Conservation (phyloP, 2,329 filamentous ascomycete genomes). For the Cladophialophora psammophila region DNA sequence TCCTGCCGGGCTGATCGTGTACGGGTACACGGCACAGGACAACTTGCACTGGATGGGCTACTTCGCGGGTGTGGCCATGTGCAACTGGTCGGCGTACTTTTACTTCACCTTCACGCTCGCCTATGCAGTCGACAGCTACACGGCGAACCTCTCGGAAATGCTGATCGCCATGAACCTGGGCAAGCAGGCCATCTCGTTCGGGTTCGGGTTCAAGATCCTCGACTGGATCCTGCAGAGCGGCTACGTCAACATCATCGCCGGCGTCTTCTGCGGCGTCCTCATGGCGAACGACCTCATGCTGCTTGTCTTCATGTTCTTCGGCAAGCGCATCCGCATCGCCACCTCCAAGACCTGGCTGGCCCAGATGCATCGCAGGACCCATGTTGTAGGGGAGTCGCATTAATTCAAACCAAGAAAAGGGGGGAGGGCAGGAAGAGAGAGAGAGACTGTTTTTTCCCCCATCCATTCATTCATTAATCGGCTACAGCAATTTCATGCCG, state of each 20-base stretch:
- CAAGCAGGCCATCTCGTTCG: constrained; percentile 64
- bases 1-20: constrained; percentile 45
- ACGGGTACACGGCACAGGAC: constrained; percentile 45
- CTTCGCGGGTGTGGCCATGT: constrained; percentile 59
- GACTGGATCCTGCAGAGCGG: constrained; percentile 60
- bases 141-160: constrained; percentile 67
- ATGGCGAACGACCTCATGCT: constrained; percentile 59
- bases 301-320: constrained; percentile 59
- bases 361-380: constrained; percentile 51
- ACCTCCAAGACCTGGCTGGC: constrained; percentile 59
- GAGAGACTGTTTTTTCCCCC: background rate
- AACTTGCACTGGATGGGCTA: constrained; percentile 52
- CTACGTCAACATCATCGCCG: constrained; percentile 61
- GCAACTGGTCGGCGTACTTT: constrained; percentile 61
- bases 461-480: too few species aligned
- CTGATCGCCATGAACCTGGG: constrained; percentile 67
- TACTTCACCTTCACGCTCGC: constrained; percentile 66
- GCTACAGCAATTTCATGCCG: background rate
- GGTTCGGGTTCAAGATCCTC: constrained; percentile 59
- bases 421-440: too few species aligned
- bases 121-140: constrained; percentile 67
- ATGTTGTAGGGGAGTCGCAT: constrained; percentile 45
- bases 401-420: constrained; percentile 19
- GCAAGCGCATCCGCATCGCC: constrained; percentile 58
- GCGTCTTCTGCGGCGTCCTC: constrained; percentile 59